Conservation (phyloP, 495 filamentous ascomycete species). For the Daldinia caldariorum region DNA sequence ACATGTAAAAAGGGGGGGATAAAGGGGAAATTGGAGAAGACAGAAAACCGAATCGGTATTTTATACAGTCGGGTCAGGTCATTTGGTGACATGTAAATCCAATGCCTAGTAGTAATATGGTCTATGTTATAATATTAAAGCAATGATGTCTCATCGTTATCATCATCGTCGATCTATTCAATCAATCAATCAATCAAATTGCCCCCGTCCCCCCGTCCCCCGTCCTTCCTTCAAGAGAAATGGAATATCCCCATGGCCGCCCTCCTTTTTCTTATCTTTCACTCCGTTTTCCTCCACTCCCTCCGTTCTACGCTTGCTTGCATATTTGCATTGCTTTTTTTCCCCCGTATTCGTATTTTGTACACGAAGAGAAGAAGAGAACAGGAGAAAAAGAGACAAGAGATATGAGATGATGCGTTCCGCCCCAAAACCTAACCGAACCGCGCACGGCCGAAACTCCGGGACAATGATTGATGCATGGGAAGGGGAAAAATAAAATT, state of each 20-base stretch:
- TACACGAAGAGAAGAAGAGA: conserved; percentile 35
- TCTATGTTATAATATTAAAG: conserved; percentile 37
- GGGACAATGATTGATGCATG: conserved; percentile 35
- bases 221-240: background rate
- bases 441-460: conserved; percentile 20
- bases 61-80: conserved; percentile 10
- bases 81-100: conserved; percentile 19
- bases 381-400: conserved; percentile 11
- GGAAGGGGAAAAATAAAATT: conserved; percentile 17
- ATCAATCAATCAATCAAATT: conserved; percentile 18
- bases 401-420: background rate
- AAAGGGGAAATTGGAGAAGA: background rate
- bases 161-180: no score
- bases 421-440: conserved; percentile 20
- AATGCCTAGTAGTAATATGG: conserved; percentile 16
- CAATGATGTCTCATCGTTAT: conserved; percentile 31
- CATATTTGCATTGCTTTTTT: conserved; percentile 5
- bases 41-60: conserved; percentile 8
- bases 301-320: background rate
- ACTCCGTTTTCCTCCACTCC: background rate
- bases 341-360: conserved; percentile 18
- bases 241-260: background rate
- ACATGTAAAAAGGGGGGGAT: conserved; percentile 22
- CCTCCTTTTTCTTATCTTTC: background rate
- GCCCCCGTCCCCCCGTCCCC: background rate